Base-by-base conservation (phyloP, 2,329 filamentous ascomycete species). In the Aspergillus costaricaensis region DNA sequence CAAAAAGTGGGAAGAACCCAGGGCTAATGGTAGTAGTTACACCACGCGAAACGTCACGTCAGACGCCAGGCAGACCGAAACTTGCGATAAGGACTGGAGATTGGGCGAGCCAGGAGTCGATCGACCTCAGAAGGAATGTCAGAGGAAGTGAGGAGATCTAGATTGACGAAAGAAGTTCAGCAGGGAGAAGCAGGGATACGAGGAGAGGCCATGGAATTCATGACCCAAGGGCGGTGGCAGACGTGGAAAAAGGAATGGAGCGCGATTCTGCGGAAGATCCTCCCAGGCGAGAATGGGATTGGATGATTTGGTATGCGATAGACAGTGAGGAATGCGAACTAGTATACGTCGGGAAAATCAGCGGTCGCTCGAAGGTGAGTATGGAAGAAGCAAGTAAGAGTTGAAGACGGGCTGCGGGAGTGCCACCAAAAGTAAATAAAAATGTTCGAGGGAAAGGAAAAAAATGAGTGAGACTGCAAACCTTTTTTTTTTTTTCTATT, bases 311-410 rank as follows among this genome's bases (percentile, higher is more conserved):
- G 53, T 59, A 62, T 67, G 63, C 44, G 58, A 67, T 61, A 52
- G 57, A 54, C 52, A 62, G 60, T 25, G 54, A 59, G 60, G 64
- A 67, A 67, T 68, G 66, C 59, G 62, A 64, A 62, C 60, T 58
- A 67, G 52, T 59, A 57, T 58, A 58, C 32, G 57, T 50, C 36
- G 47, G 52, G 21, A 47, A 36, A 49, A 39, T 55, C 39, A 41
- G 61, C 58, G 36, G 38, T 60, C 43, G 58, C 36, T 53, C 52
- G 49, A 44, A 17, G 41, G 48, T 23, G 32, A 15, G 32, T 36
- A 36, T 36, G 30, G 27, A 50, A 27, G 17, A 36, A 44, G 23
- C 15, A 38, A 38, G 38, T 36, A 36, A 19, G n/a, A 52, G 7
- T 25, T 14, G 32, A 39, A 25, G 53, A 43, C 21, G n/a, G 25